A percentile compares a stretch with the other conserved stretches of the same genome.
Conservation (phyloP, 2,329 filamentous ascomycete genomes). For the Albophoma yamanashiensis region DNA sequence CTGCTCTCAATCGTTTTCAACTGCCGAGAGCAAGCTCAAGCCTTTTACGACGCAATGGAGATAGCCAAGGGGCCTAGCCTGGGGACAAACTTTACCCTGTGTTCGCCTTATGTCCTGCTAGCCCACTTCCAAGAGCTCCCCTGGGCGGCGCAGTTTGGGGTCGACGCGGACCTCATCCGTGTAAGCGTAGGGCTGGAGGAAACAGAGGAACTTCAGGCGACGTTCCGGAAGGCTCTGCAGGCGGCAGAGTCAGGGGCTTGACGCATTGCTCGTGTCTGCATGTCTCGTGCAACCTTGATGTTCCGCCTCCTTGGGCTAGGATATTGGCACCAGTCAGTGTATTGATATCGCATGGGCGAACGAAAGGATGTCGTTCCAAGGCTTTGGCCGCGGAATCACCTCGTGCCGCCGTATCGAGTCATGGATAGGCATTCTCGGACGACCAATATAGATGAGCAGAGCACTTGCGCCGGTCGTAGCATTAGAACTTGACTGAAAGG, state of each 20-base stretch:
- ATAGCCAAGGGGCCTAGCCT: constrained; percentile 90
- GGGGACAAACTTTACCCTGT: constrained; percentile 92
- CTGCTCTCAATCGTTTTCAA: constrained; percentile 78
- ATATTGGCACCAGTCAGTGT: neutral
- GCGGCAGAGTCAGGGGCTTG: constrained; percentile 27
- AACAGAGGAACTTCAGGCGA: constrained; percentile 48
- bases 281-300: neutral
- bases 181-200: constrained; percentile 89
- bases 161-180: constrained; percentile 69
- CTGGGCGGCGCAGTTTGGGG: constrained; percentile 78
- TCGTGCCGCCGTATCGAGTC: neutral
- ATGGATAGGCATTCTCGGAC: neutral
- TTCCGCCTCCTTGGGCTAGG: neutral
- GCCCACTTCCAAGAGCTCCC: constrained; percentile 87
- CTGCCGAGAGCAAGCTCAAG: constrained; percentile 55
- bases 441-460: neutral
- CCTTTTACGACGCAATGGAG: constrained; percentile 77
- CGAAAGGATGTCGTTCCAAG: neutral
- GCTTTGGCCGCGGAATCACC: neutral
- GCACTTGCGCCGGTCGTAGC: neutral
- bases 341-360: neutral
- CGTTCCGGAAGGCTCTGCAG: constrained; percentile 60
- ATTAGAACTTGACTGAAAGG: neutral
- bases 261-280: neutral
- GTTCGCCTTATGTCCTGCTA: constrained; percentile 81